A percentile compares a stretch with the other conserved stretches of the same genome.
phyloP scores from a whole-genome alignment of 2,329 filamentous ascomycete genomes.

The Metarhizium guizhouense region DNA sequence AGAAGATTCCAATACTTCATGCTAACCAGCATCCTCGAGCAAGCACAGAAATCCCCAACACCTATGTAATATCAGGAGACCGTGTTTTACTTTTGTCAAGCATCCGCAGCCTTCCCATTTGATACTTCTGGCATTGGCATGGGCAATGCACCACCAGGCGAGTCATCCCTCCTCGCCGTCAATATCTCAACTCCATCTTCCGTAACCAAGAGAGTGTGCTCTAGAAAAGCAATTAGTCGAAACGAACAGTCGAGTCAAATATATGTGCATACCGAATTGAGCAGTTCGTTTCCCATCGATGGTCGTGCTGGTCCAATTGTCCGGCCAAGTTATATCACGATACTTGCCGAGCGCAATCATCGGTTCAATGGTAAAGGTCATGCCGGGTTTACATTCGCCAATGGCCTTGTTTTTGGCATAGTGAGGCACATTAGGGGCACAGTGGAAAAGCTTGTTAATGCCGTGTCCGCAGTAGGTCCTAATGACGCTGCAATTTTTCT shows the following conservation, averaged over 20 bases:
- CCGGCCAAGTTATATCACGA: constrained; percentile 91
- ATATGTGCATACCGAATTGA: constrained; percentile 65
- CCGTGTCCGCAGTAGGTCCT: constrained; percentile 95
- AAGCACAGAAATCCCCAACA: background rate
- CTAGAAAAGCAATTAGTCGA: constrained; percentile 25
- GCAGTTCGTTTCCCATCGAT: constrained; percentile 82
- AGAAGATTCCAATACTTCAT: background rate
- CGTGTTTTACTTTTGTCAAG: background rate
- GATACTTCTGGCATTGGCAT: constrained; percentile 33
- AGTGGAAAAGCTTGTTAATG: constrained; percentile 89
- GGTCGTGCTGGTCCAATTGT: constrained; percentile 96
- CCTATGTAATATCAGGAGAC: no score
- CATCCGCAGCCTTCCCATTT: constrained; percentile 5
- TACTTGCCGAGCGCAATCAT: constrained; percentile 94
- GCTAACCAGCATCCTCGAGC: background rate
- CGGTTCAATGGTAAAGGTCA: constrained; percentile 98
- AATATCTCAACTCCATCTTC: constrained; percentile 74
- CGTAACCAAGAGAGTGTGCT: constrained; percentile 78
- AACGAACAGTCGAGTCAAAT: background rate
- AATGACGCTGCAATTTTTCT: constrained; percentile 77
- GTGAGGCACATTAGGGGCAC: constrained; percentile 87
- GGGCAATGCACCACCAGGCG: constrained; percentile 63
- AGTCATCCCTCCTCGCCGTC: constrained; percentile 63
- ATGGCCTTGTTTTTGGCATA: constrained; percentile 98
- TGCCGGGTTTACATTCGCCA: constrained; percentile 85